Conservation (phyloP, 176 grass and related monocot genomes). For the Bromus sterilis region DNA sequence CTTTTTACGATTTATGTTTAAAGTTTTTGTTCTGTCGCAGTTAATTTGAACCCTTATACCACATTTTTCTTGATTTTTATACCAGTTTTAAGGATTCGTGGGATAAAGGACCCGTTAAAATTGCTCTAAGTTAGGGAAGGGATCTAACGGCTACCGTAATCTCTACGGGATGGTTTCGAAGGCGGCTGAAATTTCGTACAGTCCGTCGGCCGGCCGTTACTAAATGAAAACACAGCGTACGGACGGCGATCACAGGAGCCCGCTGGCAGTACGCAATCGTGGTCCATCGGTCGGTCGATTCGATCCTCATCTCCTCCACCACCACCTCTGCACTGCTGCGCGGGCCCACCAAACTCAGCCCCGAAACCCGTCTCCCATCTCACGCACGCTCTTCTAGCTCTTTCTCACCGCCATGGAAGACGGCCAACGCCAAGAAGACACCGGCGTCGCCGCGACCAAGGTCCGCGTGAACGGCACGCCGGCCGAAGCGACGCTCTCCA, state of each 20-base stretch:
- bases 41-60: too few relatives aligned
- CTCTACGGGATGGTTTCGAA: too few relatives aligned
- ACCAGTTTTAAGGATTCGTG: too few relatives aligned
- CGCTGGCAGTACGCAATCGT: not conserved
- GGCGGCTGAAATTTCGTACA: too few relatives aligned
- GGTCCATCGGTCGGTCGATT: not conserved
- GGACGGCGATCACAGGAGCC: not conserved
- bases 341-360: not conserved
- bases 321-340: not conserved
- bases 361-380: constrained; percentile 3
- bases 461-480: constrained; percentile 39
- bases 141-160: too few relatives aligned
- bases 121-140: too few relatives aligned
- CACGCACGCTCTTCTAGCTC: not conserved
- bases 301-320: not conserved
- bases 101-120: too few relatives aligned
- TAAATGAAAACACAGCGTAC: too few relatives aligned
- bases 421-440: not conserved
- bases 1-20: too few relatives aligned
- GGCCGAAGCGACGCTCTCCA: constrained; percentile 27
- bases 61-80: too few relatives aligned
- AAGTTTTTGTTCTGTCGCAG: too few relatives aligned
- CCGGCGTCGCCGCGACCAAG: not conserved
- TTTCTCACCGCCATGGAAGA: not conserved
- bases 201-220: too few relatives aligned